Percentiles rank a stretch among this genome's conserved stretches.
phyloP scores from a whole-genome alignment of 2,329 filamentous ascomycete genomes.

The Akanthomyces muscarius region DNA sequence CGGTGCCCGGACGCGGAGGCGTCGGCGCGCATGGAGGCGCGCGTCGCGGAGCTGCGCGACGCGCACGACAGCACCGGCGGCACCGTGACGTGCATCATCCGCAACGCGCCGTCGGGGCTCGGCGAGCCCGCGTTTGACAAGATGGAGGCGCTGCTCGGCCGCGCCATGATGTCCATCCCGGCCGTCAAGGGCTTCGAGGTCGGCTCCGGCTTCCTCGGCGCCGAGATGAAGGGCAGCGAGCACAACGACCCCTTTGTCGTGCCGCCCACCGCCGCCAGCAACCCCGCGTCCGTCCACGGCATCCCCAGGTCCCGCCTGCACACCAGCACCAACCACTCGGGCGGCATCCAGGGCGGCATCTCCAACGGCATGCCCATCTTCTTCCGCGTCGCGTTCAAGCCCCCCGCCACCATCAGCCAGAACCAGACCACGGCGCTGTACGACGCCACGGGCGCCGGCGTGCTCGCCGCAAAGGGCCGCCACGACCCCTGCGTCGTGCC shows the following conservation, averaged over 20 bases:
- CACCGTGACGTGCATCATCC: conserved; percentile 89
- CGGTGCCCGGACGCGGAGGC: conserved; percentile 69
- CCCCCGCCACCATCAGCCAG: conserved; percentile 87
- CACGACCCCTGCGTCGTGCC: conserved; percentile 94
- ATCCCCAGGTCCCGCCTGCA: conserved; percentile 60
- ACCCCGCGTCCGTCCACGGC: conserved; percentile 24
- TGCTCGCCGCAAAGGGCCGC: conserved; percentile 84
- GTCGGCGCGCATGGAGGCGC: conserved; percentile 68
- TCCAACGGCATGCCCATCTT: conserved; percentile 91
- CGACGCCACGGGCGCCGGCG: conserved; percentile 64
- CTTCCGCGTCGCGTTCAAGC: conserved; percentile 94
- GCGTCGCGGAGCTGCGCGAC: conserved; percentile 75
- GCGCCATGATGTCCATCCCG: conserved; percentile 93
- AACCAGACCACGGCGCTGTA: conserved; percentile 82
- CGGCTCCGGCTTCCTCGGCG: conserved; percentile 85
- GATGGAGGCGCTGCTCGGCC: conserved; percentile 83
- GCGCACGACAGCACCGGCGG: conserved; percentile 86
- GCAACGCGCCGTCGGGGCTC: conserved; percentile 73
- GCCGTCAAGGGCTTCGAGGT: conserved; percentile 96
- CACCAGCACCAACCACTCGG: conserved; percentile 92
- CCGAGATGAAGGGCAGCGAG: conserved; percentile 77
- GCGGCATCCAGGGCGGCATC: conserved; percentile 93
- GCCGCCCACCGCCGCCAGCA: too few species aligned
- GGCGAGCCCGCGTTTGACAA: conserved; percentile 96
- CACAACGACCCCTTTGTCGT: conserved; percentile 70